Percentiles rank a stretch among this genome's conserved stretches.
These are phyloP conservation scores for Tolypocladium pustulatum DNA, from an alignment of 2,329 filamentous ascomycete genomes.

Conservation along the genomic window DNA sequence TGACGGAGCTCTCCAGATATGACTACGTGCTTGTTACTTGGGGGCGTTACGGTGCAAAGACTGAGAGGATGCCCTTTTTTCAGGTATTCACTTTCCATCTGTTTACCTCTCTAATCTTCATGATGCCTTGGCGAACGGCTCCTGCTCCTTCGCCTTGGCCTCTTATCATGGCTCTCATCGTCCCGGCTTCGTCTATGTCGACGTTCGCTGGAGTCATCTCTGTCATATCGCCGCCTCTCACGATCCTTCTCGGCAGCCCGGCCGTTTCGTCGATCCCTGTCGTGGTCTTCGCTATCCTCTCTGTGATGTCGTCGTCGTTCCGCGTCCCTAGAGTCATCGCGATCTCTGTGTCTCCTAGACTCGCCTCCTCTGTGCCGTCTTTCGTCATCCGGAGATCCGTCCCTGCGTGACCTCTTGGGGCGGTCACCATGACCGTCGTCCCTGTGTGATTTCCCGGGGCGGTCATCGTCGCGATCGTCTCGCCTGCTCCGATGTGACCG, in stretches of 20 bases:
- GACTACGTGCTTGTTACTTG: not conserved
- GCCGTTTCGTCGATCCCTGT: constrained; percentile 4
- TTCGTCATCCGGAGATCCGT: constrained; percentile 21
- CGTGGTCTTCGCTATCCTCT: constrained; percentile 7
- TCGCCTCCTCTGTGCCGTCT: constrained; percentile 18
- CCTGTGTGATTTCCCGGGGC: constrained; percentile 13
- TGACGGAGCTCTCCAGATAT: constrained; percentile 6
- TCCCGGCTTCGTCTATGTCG: constrained; percentile 16
- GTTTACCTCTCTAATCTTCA: constrained; percentile 12
- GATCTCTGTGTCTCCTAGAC: constrained; percentile 16
- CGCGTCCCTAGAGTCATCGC: constrained; percentile 14
- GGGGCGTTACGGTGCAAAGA: not conserved
- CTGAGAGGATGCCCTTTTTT: not conserved
- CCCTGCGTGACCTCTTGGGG: constrained; percentile 23
- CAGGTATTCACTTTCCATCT: constrained; percentile 9
- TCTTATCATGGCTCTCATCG: constrained; percentile 13
- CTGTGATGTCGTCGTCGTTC: constrained; percentile 12
- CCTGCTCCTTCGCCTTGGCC: constrained; percentile 22
- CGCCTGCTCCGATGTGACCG: constrained; percentile 9
- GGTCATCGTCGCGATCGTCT: constrained; percentile 16
- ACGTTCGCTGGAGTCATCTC: constrained; percentile 17
- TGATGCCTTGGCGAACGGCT: constrained; percentile 31
- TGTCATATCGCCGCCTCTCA: constrained; percentile 12
- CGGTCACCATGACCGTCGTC: constrained; percentile 17
- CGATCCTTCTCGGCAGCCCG: constrained; percentile 10